Conservation (phyloP, 257 asterid genomes). For the Voacanga thouarsii region DNA sequence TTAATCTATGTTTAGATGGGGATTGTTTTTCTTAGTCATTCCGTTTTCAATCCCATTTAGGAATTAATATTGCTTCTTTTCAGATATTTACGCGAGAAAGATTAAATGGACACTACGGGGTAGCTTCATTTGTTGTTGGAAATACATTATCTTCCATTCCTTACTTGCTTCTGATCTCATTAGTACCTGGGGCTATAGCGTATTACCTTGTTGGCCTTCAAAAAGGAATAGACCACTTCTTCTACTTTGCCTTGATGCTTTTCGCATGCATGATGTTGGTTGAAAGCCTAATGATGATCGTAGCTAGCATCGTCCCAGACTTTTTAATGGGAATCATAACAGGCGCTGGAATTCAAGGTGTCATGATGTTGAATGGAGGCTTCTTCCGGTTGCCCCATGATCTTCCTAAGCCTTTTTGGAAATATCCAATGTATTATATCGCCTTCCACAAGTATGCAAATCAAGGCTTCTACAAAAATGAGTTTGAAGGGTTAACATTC, state of each 20-base stretch:
- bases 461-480: conserved; percentile 17
- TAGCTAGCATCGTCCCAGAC: conserved; percentile 41
- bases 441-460: conserved; percentile 13
- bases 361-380: conserved; percentile 24
- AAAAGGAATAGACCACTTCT: conserved; percentile 39
- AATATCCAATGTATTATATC: conserved; percentile 11
- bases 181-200: conserved; percentile 45
- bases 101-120: conserved; percentile 53
- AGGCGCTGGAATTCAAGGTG: conserved; percentile 6
- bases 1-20: too few relatives aligned
- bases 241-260: conserved; percentile 32
- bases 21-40: background rate
- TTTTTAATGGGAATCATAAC: conserved; percentile 11
- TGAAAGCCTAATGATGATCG: conserved; percentile 61
- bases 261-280: conserved; percentile 54
- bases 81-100: conserved; percentile 58
- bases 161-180: conserved; percentile 40
- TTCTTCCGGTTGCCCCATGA: conserved; percentile 12
- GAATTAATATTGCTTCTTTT: background rate
- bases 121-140: conserved; percentile 44
- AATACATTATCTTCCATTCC: conserved; percentile 63
- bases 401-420: conserved; percentile 13
- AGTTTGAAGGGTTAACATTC: conserved; percentile 3
- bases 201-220: conserved; percentile 60
- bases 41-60: background rate